Evolutionary conservation across 2,329 filamentous ascomycete genomes (phyloP).

Genomic region (Xylaria sp.): DNA sequence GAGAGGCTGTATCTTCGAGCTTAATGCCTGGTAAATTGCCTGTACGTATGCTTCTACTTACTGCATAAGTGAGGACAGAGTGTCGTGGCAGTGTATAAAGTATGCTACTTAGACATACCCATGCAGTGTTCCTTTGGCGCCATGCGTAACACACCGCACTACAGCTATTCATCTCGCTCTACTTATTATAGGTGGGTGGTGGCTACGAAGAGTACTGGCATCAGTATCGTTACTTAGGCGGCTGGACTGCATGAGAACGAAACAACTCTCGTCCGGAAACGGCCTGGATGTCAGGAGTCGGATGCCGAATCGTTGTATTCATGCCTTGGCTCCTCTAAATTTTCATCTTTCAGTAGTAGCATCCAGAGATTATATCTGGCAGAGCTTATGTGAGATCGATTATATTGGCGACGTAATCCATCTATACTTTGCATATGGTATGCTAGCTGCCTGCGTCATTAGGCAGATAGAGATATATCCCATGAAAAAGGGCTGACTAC

Average conservation of each 20-base stretch:
- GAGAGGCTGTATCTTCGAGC: not conserved
- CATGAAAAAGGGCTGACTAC: not conserved
- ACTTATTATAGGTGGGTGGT: constrained; percentile 9
- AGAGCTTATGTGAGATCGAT: not conserved
- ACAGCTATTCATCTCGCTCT: constrained; percentile 12
- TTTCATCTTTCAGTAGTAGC: not conserved
- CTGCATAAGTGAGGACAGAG: no score
- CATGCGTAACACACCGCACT: constrained; percentile 7
- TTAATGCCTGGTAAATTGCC: not conserved
- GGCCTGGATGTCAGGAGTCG: no score
- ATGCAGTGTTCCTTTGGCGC: constrained; percentile 17
- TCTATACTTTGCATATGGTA: not conserved
- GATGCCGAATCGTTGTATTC: no score
- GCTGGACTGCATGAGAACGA: constrained; percentile 12
- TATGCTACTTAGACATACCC: not conserved
- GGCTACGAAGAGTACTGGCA: not conserved
- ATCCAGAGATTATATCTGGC: not conserved
- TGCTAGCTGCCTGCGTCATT: not conserved
- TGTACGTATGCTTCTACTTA: not conserved
- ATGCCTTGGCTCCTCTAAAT: no score
- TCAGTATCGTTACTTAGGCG: not conserved
- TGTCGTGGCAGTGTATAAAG: no score
- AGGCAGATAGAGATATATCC: not conserved
- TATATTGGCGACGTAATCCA: not conserved
- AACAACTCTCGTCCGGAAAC: no score